Conservation (phyloP, 2,329 filamentous ascomycete species). For the Teratosphaeriaceae sp. region DNA sequence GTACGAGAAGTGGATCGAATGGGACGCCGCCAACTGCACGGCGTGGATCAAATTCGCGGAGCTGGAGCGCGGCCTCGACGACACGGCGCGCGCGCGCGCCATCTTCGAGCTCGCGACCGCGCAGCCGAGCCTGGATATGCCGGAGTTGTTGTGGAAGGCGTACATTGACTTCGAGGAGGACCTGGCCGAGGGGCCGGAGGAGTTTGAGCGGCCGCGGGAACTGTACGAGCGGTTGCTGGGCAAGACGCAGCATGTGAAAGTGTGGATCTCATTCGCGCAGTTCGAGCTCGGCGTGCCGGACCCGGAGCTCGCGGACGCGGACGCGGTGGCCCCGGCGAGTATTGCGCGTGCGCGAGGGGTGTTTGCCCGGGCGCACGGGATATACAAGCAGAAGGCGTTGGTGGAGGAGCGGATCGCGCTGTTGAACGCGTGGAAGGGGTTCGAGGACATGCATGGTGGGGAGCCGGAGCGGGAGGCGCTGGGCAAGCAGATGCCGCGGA, state of each 20-base stretch:
- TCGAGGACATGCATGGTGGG: slow-evolving; percentile 79
- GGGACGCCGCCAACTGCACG: slow-evolving; percentile 82
- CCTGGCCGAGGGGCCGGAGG: slow-evolving; percentile 52
- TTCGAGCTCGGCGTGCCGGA: slow-evolving; percentile 95
- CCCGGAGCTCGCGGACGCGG: slow-evolving; percentile 44
- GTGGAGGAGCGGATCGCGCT: slow-evolving; percentile 91
- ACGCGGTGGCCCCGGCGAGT: slow-evolving; percentile 58
- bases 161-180: slow-evolving; percentile 99
- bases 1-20: slow-evolving; percentile 91
- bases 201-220: slow-evolving; percentile 73
- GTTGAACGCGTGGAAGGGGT: slow-evolving; percentile 86
- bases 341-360: slow-evolving; percentile 75
- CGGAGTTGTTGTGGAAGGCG: slow-evolving; percentile 92
- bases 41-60: slow-evolving; percentile 97
- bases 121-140: slow-evolving; percentile 87
- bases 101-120: slow-evolving; percentile 88
- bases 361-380: slow-evolving; percentile 78
- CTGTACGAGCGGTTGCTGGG: slow-evolving; percentile 86
- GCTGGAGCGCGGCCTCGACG: slow-evolving; percentile 84
- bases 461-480: slow-evolving; percentile 71
- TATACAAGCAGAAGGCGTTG: slow-evolving; percentile 82
- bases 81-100: slow-evolving; percentile 76
- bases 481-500: slow-evolving; percentile 87
- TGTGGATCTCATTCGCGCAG: slow-evolving; percentile 98
- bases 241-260: slow-evolving; percentile 98